Evolutionary conservation across 2,329 filamentous ascomycete species (phyloP), one percentile per base, ranked within the genome.

Genomic region (Colletotrichum chrysophilum): DNA sequence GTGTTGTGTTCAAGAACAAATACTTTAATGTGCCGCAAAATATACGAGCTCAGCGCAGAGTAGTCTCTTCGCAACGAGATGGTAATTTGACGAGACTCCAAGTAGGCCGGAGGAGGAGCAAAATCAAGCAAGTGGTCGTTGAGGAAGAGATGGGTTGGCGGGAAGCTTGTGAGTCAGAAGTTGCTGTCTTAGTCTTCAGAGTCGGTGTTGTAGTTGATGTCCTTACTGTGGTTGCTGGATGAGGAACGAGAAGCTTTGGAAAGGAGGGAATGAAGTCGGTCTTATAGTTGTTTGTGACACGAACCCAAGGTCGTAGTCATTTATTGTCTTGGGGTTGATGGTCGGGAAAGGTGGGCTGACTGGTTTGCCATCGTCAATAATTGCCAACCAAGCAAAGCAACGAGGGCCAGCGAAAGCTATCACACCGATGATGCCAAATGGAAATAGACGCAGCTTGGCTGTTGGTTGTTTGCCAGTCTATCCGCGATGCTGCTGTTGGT

Each of bases 331-430:
- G 75, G 56, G 68, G 72, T 66, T 30, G 72, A 65, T 43, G 71
- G 70, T 76, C 55, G 66, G 61, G 65, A 68, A 68, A 60, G 58
- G 75, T 76, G 77, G 70, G 76, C 73, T 70, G 73, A 70, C 73
- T 77, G 74, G 76, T 77, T 78, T 76, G 76, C 76, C 76, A 78
- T 78, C 69, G 72, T 77, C 77, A 78, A 68, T 68, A 66, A 52
- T 34, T 70, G 32, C 69, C 77, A 76, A 70, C 72, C 65, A 72
- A 64, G 56, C 60, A 64, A 77, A 66, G 38, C 58, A 24, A 66
- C 14, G 68, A 73, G 70, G 72, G 58, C 52, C 56, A 75, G 56
- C 66, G 26, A 68, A 58, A 71, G 56, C 55, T 75, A 77, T 74
- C 71, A 75, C 77, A 76, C 77, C 75, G 77, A 64, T 66, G 75